Evolutionary conservation across 1,139 yeast species (phyloP).

Genomic region (Blastobotrys capitulatus): DNA sequence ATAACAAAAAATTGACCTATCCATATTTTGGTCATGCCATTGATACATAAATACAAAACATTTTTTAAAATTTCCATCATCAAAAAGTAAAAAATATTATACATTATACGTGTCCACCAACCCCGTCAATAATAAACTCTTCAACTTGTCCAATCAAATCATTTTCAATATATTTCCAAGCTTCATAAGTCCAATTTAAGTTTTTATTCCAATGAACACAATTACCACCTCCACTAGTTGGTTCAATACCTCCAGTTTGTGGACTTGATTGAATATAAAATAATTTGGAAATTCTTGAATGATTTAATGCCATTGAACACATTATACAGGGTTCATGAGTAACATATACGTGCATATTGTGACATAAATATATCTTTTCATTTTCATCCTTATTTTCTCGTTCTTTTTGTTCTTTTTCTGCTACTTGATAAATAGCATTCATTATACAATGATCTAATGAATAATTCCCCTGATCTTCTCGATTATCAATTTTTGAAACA

Average conservation of each 20-base stretch:
- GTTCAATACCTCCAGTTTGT: conserved; percentile 51
- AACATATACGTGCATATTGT: conserved; percentile 70
- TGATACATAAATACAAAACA: no score
- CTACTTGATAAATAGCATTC: conserved; percentile 59
- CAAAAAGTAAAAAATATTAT: neutral
- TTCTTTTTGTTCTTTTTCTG: conserved; percentile 41
- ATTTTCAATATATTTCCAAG: conserved; percentile 57
- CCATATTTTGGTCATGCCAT: no score
- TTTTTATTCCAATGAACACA: conserved; percentile 68
- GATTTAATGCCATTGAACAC: conserved; percentile 96
- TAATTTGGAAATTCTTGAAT: conserved; percentile 72
- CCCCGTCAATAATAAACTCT: neutral
- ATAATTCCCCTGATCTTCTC: conserved; percentile 27
- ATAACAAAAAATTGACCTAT: no score
- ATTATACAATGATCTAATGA: conserved; percentile 72
- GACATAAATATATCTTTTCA: conserved; percentile 55
- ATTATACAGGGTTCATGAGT: conserved; percentile 96
- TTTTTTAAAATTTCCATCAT: no score
- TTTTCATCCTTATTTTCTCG: conserved; percentile 11
- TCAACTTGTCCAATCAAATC: neutral
- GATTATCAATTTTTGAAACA: conserved; percentile 37
- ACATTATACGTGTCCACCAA: neutral
- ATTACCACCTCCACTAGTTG: conserved; percentile 59
- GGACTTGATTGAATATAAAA: conserved; percentile 49
- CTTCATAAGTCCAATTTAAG: conserved; percentile 76